phyloP scores from a whole-genome alignment of 2,329 filamentous ascomycete genomes.

The Xylaria sp. region DNA sequence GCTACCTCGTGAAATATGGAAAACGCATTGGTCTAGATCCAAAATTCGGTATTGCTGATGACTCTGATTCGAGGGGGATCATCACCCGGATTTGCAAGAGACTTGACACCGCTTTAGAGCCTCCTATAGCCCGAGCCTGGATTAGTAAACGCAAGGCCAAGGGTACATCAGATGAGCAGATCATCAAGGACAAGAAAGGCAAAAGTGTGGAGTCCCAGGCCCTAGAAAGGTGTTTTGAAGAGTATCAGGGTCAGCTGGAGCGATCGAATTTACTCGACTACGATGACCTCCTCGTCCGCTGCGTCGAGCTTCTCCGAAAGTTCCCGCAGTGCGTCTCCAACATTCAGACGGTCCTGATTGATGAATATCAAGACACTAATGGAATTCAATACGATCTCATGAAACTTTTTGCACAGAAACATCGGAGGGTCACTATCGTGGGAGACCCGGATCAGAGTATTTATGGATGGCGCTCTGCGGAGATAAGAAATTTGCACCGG shows the following conservation, averaged over 20 bases:
- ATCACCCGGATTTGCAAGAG: slow-evolving; percentile 83
- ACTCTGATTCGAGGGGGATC: slow-evolving; percentile 77
- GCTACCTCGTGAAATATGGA: slow-evolving; percentile 85
- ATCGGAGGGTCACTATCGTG: slow-evolving; percentile 85
- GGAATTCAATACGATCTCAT: slow-evolving; percentile 94
- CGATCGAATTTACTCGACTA: slow-evolving; percentile 88
- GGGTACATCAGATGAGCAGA: slow-evolving; percentile 49
- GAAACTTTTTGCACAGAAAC: slow-evolving; percentile 78
- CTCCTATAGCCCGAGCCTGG: slow-evolving; percentile 71
- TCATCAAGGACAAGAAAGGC: slow-evolving; percentile 51
- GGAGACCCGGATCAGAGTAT: slow-evolving; percentile 98
- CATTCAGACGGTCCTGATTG: slow-evolving; percentile 88
- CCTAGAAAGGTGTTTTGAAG: slow-evolving; percentile 68
- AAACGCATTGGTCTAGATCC: slow-evolving; percentile 79
- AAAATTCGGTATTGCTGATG: slow-evolving; percentile 91
- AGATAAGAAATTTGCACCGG: slow-evolving; percentile 83
- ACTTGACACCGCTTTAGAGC: slow-evolving; percentile 70
- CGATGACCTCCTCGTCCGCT: slow-evolving; percentile 86
- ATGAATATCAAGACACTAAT: slow-evolving; percentile 98
- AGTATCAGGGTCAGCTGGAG: slow-evolving; percentile 78
- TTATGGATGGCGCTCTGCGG: slow-evolving; percentile 92
- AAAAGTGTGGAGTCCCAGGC: slow-evolving; percentile 59
- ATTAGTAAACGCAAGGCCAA: slow-evolving; percentile 74
- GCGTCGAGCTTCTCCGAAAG: slow-evolving; percentile 75
- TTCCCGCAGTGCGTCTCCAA: slow-evolving; percentile 85